Evolutionary conservation across 2,329 filamentous ascomycete genomes (phyloP), one percentile per base, ranked within the genome.

Genomic region (Pseudocercospora macadamiae): DNA sequence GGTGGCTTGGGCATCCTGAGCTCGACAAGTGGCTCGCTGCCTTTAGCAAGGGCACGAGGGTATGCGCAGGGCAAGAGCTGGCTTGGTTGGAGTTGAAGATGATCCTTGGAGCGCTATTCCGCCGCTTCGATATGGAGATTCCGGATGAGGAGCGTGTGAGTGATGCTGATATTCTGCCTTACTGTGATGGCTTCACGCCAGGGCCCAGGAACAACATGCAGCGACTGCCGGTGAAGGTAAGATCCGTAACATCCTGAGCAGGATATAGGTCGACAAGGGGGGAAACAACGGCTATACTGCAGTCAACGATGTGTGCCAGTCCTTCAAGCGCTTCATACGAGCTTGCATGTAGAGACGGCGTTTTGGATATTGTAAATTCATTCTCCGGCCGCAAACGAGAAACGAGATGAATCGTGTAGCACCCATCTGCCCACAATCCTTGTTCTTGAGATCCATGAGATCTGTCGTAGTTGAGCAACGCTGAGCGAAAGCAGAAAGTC

Each of bases 201-300:
- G 57, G 57, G 10, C 30, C 53, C 34, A 60, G 49, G 45, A 60
- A 60, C 9, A 37, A 53, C 12, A 60, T 60, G 53, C 57, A 56
- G 39, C 51, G 36, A 25, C 21, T 60, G 26, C 53, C 47, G 7
- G 53, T 55, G n/a, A 18, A 19, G 26, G 47, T 45, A 3, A 45
- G 14, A 3, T 45, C 39, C 18, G 39, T 45, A 25, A 19, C 16
- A 14, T 21, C 8, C 12, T 45, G 21, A 25, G 21, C 16, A 45
- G n/a, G 42, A 14, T 16, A 14, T 9, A 23, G 19, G 2, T 32
- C 28, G 28, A 32, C 12, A 12, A 32, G 28, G 12, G 28, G n/a
- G n/a, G n/a, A n/a, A n/a, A n/a, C n/a, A n/a, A 32, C 28, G 28
- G 28, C 12, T 32, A 6, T 7, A 32, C 28, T 32, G 6, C 28